Base-by-base conservation (phyloP, 495 filamentous ascomycete genomes). In the Xanthoparmelia taractica region DNA sequence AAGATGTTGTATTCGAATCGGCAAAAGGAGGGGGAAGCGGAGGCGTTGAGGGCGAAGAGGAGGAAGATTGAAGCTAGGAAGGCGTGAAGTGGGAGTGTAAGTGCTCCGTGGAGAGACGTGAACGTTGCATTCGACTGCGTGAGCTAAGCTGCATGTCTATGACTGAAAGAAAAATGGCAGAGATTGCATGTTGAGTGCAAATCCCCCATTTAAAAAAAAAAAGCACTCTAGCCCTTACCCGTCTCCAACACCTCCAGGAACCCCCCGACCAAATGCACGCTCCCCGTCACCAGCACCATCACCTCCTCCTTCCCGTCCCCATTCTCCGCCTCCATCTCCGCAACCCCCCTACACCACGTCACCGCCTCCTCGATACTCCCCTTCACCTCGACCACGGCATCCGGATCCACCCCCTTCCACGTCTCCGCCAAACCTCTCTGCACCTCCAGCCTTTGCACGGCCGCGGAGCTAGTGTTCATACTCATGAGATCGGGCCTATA, bases 1-100 rank as follows among this genome's bases (percentile, higher is more conserved):
- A 92, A 95, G 82, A 95, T 95, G 90, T 80, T 89, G 71, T 91
- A 91, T 77, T 87, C 82, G 66, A 93, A 93, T 75, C 89, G 85
- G 76, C 88, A 89, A 80, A 85, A 86, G 79, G 87, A 88, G 61
- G 88, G 85, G 13, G 90, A 92, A 75, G 85, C 87, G 38, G 76
- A 84, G 63, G 80, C 76, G 75, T 78, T 97, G 73, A 84, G 90
- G 63, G 82, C 79, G 45, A 97, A 97, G 85, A 82, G 90, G 73
- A 87, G 93, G 77, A 68, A 10, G 34, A 36, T 36, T 36, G 34
- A 36, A 85, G n/a, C n/a, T n/a, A 41, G 20, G 2, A 40, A 60
- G 88, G 85, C 13, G 90, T 91, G n/a, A n/a, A n/a, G n/a, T n/a
- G n/a, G n/a, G n/a, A n/a, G n/a, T n/a, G n/a, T n/a, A n/a, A n/a